Evolutionary conservation across 2,329 filamentous ascomycete species (phyloP), one percentile per base, ranked within the genome.

Genomic region (Talaromyces pinophilus): DNA sequence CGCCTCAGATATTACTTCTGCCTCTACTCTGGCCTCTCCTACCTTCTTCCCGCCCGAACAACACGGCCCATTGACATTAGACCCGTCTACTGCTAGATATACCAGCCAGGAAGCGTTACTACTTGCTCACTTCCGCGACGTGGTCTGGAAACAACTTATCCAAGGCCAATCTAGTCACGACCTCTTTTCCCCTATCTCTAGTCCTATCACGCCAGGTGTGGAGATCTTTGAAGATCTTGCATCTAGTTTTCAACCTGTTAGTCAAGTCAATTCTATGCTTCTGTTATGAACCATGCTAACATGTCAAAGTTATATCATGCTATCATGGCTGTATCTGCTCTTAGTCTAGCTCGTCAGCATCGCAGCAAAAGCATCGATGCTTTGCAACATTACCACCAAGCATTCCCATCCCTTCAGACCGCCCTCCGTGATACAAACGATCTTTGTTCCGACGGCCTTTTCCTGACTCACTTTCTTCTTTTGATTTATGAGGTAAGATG

Each of bases 381-480:
- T 11, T 75, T 85, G 57, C 82, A 85, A 67, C 83, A 86, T 70
- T 86, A 87, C 70, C 81, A 85, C 60, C 79, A 83, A 71, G 82
- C 84, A 2, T 79, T 86, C 28, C 79, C 82, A 8, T 80, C 81
- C 2, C 74, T 86, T 2, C 80, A 84, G 64, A 78, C 69, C 59
- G 79, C 74, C 61, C 70, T 84, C 7, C 78, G 77, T 28, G 82
- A 78, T 50, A 76, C 81, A 13, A 78, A 83, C 55, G 83, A 87
- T 69, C 75, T 86, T n/a, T 79, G 82, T 19, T 85, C 83, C 0
- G 84, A 87, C 70, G 84, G 83, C n/a, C 78, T 83, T 28, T 83
- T 87, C 66, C 78, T 86, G 33, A 83, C 84, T 1, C 85, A 87
- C 72, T 86, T 86, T 68, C 75, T 87, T 3, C 79, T 87, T 7